Conservation (phyloP, 1,284 basidiomycete genomes). For the Microbotryum lychnidis-dioicae region DNA sequence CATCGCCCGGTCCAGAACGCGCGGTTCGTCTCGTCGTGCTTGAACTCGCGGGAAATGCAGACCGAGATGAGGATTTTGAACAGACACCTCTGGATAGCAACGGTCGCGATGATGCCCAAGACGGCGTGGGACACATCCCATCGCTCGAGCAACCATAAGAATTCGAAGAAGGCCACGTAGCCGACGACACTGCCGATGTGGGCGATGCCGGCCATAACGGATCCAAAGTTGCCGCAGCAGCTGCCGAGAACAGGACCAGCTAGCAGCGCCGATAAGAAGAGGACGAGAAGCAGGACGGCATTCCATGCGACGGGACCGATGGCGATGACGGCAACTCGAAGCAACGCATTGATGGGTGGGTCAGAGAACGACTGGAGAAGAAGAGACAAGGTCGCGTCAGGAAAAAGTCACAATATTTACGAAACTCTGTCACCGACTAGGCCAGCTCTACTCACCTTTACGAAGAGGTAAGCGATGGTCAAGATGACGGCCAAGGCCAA, state of each 20-base stretch:
- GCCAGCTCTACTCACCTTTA: slow-evolving; percentile 38
- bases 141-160: slow-evolving; percentile 89
- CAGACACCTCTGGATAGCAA: slow-evolving; percentile 69
- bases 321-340: slow-evolving; percentile 87
- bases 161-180: slow-evolving; percentile 85
- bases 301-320: slow-evolving; percentile 95
- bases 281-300: slow-evolving; percentile 69
- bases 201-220: slow-evolving; percentile 77
- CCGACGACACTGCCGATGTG: slow-evolving; percentile 72
- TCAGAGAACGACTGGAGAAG: slow-evolving; percentile 54
- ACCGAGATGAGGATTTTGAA: slow-evolving; percentile 87
- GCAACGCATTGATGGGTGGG: slow-evolving; percentile 57
- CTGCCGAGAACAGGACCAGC: slow-evolving; percentile 84
- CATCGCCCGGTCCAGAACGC: slow-evolving; percentile 96
- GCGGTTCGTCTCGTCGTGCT: slow-evolving; percentile 92
- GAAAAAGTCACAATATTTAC: slow-evolving; percentile 38
- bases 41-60: slow-evolving; percentile 89
- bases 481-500: slow-evolving; percentile 72
- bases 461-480: slow-evolving; percentile 73
- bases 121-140: slow-evolving; percentile 87
- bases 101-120: slow-evolving; percentile 41
- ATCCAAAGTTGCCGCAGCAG: slow-evolving; percentile 65
- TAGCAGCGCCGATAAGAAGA: slow-evolving; percentile 87
- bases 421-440: slow-evolving; percentile 43
- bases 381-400: slow-evolving; percentile 40